These are phyloP conservation scores for Fusarium sp. DNA, from an alignment of 2,329 filamentous ascomycete species.

Conservation along the genomic window DNA sequence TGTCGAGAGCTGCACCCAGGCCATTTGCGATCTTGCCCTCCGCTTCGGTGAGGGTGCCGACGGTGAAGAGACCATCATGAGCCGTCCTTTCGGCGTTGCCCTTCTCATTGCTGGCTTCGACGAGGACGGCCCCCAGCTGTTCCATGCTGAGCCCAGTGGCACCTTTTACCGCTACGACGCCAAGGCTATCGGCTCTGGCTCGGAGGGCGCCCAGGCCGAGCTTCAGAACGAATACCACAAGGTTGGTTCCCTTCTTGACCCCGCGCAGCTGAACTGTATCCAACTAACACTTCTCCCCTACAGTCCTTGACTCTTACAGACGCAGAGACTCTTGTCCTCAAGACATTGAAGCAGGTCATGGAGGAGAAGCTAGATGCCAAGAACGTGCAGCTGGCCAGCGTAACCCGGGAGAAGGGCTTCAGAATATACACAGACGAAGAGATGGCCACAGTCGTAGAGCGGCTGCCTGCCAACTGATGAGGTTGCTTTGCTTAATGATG, in stretches of 20 bases:
- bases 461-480: slow-evolving; percentile 74
- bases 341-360: slow-evolving; percentile 99
- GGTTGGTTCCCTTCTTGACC: slow-evolving; percentile 51
- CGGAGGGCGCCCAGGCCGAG: slow-evolving; percentile 96
- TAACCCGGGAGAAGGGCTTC: slow-evolving; percentile 98
- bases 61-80: slow-evolving; percentile 99
- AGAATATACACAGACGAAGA: slow-evolving; percentile 98
- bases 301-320: slow-evolving; percentile 90
- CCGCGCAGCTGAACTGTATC: not conserved
- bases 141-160: slow-evolving; percentile 96
- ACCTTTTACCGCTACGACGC: slow-evolving; percentile 99
- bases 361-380: slow-evolving; percentile 99
- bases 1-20: slow-evolving; percentile 98
- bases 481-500: slow-evolving; percentile 24
- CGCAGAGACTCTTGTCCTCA: slow-evolving; percentile 93
- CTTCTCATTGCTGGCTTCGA: slow-evolving; percentile 97
- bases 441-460: slow-evolving; percentile 92
- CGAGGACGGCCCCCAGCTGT: slow-evolving; percentile 95
- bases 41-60: slow-evolving; percentile 97
- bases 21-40: slow-evolving; percentile 96
- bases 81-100: slow-evolving; percentile 94
- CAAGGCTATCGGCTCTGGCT: slow-evolving; percentile 97
- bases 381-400: slow-evolving; percentile 97
- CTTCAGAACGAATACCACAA: slow-evolving; percentile 99
- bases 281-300: slow-evolving; percentile 2